Conservation (phyloP, 2,329 filamentous ascomycete species). For the Daldinia sp. region DNA sequence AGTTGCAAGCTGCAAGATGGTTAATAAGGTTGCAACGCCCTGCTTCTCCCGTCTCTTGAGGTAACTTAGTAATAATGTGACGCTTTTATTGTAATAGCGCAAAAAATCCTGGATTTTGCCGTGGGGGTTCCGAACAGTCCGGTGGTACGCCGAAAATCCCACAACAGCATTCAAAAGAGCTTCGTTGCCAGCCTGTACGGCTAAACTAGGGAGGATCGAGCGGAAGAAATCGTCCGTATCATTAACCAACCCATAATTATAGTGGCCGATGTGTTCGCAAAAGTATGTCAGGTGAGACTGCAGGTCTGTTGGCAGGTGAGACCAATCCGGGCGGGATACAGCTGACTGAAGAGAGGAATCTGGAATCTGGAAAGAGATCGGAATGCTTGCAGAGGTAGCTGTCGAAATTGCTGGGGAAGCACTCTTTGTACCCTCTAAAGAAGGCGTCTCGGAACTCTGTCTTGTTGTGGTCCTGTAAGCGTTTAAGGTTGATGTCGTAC, state of each 20-base stretch:
- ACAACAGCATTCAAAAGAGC: constrained; percentile 87
- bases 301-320: constrained; percentile 74
- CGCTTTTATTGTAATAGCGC: constrained; percentile 89
- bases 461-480: constrained; percentile 55
- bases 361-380: constrained; percentile 50
- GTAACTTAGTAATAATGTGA: constrained; percentile 78
- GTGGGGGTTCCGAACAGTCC: constrained; percentile 75
- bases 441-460: constrained; percentile 66
- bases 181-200: constrained; percentile 74
- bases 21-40: constrained; percentile 80
- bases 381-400: constrained; percentile 55
- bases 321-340: constrained; percentile 60
- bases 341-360: constrained; percentile 49
- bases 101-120: constrained; percentile 86
- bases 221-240: constrained; percentile 81
- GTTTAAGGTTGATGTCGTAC: constrained; percentile 55
- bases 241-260: constrained; percentile 84
- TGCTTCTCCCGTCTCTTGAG: constrained; percentile 78
- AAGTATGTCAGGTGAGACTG: constrained; percentile 85
- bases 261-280: constrained; percentile 78
- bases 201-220: constrained; percentile 76
- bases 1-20: constrained; percentile 90
- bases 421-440: constrained; percentile 63
- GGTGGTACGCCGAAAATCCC: constrained; percentile 89
- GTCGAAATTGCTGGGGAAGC: constrained; percentile 66